Conservation (phyloP, 2,329 filamentous ascomycete species). For the Arthrinium puccinioides region DNA sequence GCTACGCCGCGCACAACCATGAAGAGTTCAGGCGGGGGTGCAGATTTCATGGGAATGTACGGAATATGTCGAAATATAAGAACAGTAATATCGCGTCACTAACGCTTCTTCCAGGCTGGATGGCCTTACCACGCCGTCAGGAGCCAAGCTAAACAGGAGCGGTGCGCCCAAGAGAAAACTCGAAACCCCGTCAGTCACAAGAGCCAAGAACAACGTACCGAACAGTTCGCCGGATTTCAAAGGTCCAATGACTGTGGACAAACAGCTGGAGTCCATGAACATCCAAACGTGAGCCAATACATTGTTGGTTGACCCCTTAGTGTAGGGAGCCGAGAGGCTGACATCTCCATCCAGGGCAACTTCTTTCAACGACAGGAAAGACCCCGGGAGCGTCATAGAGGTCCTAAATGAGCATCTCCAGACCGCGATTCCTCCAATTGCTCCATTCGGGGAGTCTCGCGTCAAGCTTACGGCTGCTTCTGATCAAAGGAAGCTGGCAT, state of each 20-base stretch:
- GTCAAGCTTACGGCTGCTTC: constrained; percentile 81
- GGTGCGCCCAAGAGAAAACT: constrained; percentile 27
- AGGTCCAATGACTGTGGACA: constrained; percentile 30
- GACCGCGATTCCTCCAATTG: constrained; percentile 60
- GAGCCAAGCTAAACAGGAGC: constrained; percentile 34
- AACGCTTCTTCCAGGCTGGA: constrained; percentile 45
- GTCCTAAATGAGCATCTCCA: constrained; percentile 71
- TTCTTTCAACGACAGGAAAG: constrained; percentile 68
- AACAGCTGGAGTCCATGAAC: constrained; percentile 30
- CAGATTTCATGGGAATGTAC: constrained; percentile 79
- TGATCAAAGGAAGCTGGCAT: constrained; percentile 83
- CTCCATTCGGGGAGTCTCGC: constrained; percentile 66
- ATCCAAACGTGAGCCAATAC: constrained; percentile 32
- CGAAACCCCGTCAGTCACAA: constrained; percentile 40
- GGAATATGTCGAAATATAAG: neutral
- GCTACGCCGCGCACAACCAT: constrained; percentile 55
- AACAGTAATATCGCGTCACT: constrained; percentile 6
- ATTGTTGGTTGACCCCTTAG: no score
- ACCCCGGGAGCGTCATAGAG: constrained; percentile 76
- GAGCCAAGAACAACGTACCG: constrained; percentile 34
- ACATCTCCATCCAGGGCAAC: constrained; percentile 34
- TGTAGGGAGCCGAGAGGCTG: neutral
- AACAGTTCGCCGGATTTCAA: constrained; percentile 38
- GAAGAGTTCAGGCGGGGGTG: constrained; percentile 32
- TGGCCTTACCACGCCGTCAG: constrained; percentile 53